Evolutionary conservation across 352 stramenopile genomes (phyloP).

Genomic region (Globisporangium heterothallicum): DNA sequence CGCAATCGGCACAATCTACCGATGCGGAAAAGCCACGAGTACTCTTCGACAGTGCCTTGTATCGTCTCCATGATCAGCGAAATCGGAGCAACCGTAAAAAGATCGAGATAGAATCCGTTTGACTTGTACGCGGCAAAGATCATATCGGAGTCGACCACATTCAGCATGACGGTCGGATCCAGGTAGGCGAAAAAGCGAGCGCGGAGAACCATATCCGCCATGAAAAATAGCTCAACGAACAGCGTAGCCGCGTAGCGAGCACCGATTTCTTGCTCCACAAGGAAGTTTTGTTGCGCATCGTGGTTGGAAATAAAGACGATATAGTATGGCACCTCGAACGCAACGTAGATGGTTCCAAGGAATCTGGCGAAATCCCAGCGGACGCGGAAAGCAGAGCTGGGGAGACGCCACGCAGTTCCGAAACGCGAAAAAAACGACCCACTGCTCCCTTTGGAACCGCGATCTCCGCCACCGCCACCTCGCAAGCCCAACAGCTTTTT

Average conservation of each 20-base stretch:
- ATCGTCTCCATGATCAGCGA: conserved; percentile 41
- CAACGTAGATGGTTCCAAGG: conserved; percentile 38
- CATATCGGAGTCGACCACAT: conserved; percentile 41
- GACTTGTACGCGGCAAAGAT: conserved; percentile 58
- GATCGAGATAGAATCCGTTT: conserved; percentile 49
- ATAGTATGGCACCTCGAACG: conserved; percentile 71
- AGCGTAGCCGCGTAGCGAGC: conserved; percentile 30
- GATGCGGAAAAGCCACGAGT: conserved; percentile 36
- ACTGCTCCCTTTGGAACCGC: conserved; percentile 3
- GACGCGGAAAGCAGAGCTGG: conserved; percentile 45
- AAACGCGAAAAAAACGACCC: conserved; percentile 6
- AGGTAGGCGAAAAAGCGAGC: conserved; percentile 50
- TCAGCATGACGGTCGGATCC: conserved; percentile 54
- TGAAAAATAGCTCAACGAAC: conserved; percentile 48
- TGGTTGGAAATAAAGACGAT: conserved; percentile 55
- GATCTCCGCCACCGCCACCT: conserved; percentile 15
- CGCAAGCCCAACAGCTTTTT: conserved; percentile 65
- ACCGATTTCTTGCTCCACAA: conserved; percentile 23
- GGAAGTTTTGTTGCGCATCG: conserved; percentile 42
- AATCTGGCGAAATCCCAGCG: conserved; percentile 47
- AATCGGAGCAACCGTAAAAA: conserved; percentile 42
- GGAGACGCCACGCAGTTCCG: conserved; percentile 29
- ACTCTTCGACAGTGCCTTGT: conserved; percentile 19
- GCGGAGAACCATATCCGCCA: conserved; percentile 37
- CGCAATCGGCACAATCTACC: conserved; percentile 47